These are phyloP conservation scores for Chlorella variabilis DNA, from an alignment of 163 green algal genomes.

Conservation along the genomic window DNA sequence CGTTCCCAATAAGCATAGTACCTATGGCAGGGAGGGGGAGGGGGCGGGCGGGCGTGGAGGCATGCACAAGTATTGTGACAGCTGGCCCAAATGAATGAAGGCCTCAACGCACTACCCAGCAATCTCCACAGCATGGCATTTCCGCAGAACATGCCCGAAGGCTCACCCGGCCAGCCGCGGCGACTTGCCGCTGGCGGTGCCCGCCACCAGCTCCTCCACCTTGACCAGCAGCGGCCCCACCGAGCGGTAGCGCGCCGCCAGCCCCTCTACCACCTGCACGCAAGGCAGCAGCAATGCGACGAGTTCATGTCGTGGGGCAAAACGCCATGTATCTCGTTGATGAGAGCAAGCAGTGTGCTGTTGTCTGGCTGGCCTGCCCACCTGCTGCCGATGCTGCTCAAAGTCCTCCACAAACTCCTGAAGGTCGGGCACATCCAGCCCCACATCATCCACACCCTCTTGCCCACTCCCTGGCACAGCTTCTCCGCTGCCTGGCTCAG, in stretches of 20 bases:
- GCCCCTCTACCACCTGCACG: constrained; percentile 66
- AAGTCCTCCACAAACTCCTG: constrained; percentile 84
- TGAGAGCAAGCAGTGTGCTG: no score
- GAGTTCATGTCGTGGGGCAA: no score
- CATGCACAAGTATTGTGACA: not conserved
- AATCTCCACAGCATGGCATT: not conserved
- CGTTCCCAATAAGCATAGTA: constrained; percentile 94
- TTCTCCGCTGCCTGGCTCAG: not conserved
- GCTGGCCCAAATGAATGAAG: not conserved
- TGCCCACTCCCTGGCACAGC: not conserved
- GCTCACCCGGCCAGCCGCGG: constrained; percentile 61
- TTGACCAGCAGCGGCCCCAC: constrained; percentile 86
- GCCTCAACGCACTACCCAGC: not conserved
- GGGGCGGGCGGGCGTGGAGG: not conserved
- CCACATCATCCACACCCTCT: no score
- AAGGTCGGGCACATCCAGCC: constrained; percentile 69
- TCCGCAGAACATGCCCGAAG: not conserved
- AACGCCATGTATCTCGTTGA: no score
- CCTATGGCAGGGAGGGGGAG: not conserved
- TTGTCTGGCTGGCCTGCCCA: not conserved
- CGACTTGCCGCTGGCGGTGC: constrained; percentile 85
- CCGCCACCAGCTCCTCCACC: constrained; percentile 84
- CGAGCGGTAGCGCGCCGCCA: constrained; percentile 84
- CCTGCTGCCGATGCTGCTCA: constrained; percentile 72
- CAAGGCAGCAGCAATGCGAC: not conserved